Evolutionary conservation across 2,329 filamentous ascomycete species (phyloP), one percentile per base, ranked within the genome.

Genomic region (Metarhizium robertsii): DNA sequence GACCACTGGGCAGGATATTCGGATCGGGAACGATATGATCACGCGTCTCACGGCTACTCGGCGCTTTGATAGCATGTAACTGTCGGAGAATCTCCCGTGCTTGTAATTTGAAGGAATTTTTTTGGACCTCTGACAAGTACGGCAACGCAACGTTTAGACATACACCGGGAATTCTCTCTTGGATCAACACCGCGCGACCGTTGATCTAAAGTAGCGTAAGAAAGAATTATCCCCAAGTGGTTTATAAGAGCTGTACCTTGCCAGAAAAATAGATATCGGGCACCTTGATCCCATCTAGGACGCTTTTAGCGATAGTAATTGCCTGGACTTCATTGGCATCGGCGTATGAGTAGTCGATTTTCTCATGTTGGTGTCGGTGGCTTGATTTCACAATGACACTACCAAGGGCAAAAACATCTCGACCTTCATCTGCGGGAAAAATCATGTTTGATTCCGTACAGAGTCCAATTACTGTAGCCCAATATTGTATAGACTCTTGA

Each of bases 361-460:
- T 54, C 2, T 29, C 32, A 20, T 53, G 25, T 5, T 55, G 38
- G 45, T 71, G 64, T 13, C 69, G 63, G 58, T 72, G 69, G 34
- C 65, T 65, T 6, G 71, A 72, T 57, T 73, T 73, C 57, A 73
- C 55, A 43, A 73, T 73, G 18, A 75, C 64, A 42, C 65, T 69
- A 1, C 73, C 71, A 32, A 73, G 60, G 11, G 70, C 71, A 60
- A 75, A 75, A 0, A 75, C 70, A 54, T 75, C 71, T 8, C 72
- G 69, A 3, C 66, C 69, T 6, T 69, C 65, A 7, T 66, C 52
- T 34, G 59, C 65, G 7, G 63, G 60, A 55, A 72, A 74, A n/a
- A 71, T 67, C 25, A 61, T 55, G 36, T 54, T 59, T 0, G 63
- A 61, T 46, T 61, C 60, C 55, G 45, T 57, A 46, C 69, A 73